Evolutionary conservation across 2,329 filamentous ascomycete genomes (phyloP).

Genomic region (Tricladium varicosporioides): DNA sequence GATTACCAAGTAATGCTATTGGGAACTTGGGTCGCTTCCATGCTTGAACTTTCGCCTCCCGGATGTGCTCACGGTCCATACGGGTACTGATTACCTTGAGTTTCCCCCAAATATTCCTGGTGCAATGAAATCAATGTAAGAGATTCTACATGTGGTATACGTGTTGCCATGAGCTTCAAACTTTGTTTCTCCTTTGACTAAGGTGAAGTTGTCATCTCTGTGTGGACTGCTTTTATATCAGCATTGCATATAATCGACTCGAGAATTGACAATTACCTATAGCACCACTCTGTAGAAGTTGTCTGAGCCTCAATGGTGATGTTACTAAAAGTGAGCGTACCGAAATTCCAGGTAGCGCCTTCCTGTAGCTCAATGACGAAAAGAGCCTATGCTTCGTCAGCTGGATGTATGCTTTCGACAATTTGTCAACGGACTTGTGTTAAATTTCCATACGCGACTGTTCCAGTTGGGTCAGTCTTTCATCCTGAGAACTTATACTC

Average conservation of each 20-base stretch:
- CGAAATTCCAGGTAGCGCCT: slow-evolving; percentile 9
- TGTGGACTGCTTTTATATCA: neutral
- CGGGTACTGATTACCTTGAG: too few species aligned
- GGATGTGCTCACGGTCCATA: too few species aligned
- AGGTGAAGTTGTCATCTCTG: neutral
- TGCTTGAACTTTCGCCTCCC: too few species aligned
- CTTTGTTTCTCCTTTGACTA: too few species aligned
- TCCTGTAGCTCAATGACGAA: slow-evolving; percentile 4
- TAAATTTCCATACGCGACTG: slow-evolving; percentile 4
- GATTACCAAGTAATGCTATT: too few species aligned
- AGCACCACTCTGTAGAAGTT: neutral
- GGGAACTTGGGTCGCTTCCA: too few species aligned
- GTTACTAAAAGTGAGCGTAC: neutral
- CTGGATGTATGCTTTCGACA: neutral
- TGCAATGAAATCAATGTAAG: too few species aligned
- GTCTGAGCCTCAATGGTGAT: slow-evolving; percentile 7
- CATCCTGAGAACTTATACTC: too few species aligned
- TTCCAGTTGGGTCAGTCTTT: neutral
- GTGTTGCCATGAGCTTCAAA: too few species aligned
- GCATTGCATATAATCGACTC: neutral
- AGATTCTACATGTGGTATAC: too few species aligned
- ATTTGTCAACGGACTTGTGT: slow-evolving; percentile 2
- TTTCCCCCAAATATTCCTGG: too few species aligned
- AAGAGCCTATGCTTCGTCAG: neutral
- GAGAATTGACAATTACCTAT: neutral